Base-by-base conservation (phyloP, 768 basidiomycete genomes). In the Rhodotorula kratochvilovae region DNA sequence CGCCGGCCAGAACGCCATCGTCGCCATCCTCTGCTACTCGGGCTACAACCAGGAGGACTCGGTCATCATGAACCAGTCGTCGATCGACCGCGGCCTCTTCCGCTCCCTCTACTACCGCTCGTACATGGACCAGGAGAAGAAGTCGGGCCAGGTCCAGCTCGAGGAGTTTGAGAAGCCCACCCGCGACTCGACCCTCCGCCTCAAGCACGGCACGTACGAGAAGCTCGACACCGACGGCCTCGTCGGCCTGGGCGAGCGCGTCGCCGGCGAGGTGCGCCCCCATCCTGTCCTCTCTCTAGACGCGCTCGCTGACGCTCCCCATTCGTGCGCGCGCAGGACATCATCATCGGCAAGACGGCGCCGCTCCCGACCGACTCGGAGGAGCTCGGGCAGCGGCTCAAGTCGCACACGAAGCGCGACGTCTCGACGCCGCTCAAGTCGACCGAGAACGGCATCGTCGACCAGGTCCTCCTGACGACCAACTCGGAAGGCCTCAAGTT, bases 11-110 rank as follows among this genome's bases (percentile, higher is more conserved):
- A 99, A 99, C 78, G 95, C 95, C 59, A 91, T 97, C 73, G 95
- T 99, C 68, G 95, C 95, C 21, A 98, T 99, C 78, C 84, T 98
- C 66, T 97, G 94, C 79, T 99, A 99, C 82, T 97, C 93, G 77
- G 95, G 95, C 59, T 99, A 99, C 83, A 99, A 99, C 81, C 96
- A 99, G 82, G 96, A 98, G 86, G 96, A 99, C 85, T 99, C 96
- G 73, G 96, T 99, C 82, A 98, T 99, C 82, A 97, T 99, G 95
- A 98, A 98, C 80, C 96, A 99, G 82, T 92, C 90, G 76, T 95
- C 96, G 36, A 90, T 99, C 76, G 95, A 99, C 79, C 90, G 96
- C 68, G 95, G 96, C 69, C 85, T 99, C 42, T 99, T 99, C 89
- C 87, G 95, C 48, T 95, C 92, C 84, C 90, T 99, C 77, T 99